Conservation (phyloP, 768 basidiomycete genomes). For the Austroboletus eburneus region DNA sequence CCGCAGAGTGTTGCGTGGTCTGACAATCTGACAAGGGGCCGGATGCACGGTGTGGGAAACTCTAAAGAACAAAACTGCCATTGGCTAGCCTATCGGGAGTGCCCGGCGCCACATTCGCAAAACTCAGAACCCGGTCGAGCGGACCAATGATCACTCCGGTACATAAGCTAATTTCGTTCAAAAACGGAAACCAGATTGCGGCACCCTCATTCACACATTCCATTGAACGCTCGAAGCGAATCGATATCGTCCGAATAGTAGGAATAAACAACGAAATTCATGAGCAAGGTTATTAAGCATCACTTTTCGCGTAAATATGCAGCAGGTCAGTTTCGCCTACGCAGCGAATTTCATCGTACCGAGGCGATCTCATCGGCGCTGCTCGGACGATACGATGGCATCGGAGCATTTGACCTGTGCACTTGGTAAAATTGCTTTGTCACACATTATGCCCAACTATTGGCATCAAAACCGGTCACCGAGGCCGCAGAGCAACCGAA, state of each 20-base stretch:
- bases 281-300: not conserved
- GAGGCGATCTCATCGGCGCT: conserved; percentile 4
- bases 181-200: not conserved
- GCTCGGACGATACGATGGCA: conserved; percentile 5
- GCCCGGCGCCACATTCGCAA: conserved; percentile 2
- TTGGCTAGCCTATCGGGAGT: conserved; percentile 3
- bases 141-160: no score
- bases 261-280: not conserved
- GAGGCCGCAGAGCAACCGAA: not conserved
- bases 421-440: not conserved
- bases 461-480: no score
- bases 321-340: not conserved
- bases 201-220: no score
- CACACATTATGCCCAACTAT: not conserved
- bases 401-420: not conserved
- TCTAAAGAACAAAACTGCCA: conserved; percentile 12
- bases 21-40: no score
- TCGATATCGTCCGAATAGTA: not conserved
- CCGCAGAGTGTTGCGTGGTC: no score
- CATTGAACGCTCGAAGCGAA: not conserved
- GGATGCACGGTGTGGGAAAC: no score
- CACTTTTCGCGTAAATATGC: not conserved
- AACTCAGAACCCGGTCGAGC: no score
- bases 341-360: not conserved
- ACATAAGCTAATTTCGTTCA: no score